phyloP scores from a whole-genome alignment of 768 basidiomycete genomes.

The Brasilioporus rufonigricans region DNA sequence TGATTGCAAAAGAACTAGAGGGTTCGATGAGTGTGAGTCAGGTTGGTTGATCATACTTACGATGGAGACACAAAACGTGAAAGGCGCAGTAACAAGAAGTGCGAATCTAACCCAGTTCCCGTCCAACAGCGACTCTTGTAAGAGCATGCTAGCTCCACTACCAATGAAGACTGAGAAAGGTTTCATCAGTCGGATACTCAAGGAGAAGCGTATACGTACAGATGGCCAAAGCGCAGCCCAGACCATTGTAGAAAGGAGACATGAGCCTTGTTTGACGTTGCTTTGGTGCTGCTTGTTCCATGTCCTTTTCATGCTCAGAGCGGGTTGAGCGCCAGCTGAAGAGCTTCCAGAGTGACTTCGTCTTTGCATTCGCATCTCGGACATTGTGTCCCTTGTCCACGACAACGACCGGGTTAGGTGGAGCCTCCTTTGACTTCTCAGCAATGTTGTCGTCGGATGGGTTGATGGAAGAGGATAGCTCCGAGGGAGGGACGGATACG shows the following conservation, averaged over 20 bases:
- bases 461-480: conserved; percentile 43
- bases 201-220: conserved; percentile 42
- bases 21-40: conserved; percentile 1
- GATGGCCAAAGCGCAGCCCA: conserved; percentile 62
- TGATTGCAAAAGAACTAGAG: conserved; percentile 72
- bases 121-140: conserved; percentile 71
- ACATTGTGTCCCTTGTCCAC: background rate
- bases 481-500: conserved; percentile 34
- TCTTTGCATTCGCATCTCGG: background rate
- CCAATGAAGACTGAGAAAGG: conserved; percentile 59
- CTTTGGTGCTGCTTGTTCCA: conserved; percentile 47
- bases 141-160: conserved; percentile 53
- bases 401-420: conserved; percentile 12
- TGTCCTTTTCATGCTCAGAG: conserved; percentile 37
- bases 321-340: conserved; percentile 50
- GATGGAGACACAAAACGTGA: conserved; percentile 73
- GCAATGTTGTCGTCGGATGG: conserved; percentile 55
- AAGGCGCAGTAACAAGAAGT: conserved; percentile 62
- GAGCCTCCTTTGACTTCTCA: conserved; percentile 40
- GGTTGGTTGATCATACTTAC: conserved; percentile 39
- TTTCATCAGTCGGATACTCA: conserved; percentile 1
- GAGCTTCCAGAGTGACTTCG: conserved; percentile 18
- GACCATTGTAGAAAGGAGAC: conserved; percentile 71
- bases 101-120: conserved; percentile 59
- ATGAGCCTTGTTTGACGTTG: conserved; percentile 56